A percentile compares a stretch with the other conserved stretches of the same genome.
These are phyloP conservation scores for Camelina hispida DNA, from an alignment of 345 rosid species.

Conservation along the genomic window DNA sequence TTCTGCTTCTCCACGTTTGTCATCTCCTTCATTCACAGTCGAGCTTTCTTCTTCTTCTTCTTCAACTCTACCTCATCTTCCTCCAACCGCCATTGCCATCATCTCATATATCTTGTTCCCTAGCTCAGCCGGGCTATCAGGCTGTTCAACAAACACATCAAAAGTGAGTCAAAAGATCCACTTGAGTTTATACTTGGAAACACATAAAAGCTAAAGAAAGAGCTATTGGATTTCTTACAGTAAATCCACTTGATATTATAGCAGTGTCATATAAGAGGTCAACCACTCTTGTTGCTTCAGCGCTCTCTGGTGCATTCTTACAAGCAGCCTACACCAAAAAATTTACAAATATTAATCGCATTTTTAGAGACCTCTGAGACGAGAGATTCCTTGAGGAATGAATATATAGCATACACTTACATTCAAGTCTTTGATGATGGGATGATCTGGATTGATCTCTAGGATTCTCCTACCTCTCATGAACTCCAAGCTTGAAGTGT, in stretches of 20 bases:
- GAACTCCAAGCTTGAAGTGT: slow-evolving; percentile 94
- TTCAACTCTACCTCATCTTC: slow-evolving; percentile 93
- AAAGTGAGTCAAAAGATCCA: not conserved
- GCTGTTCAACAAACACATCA: slow-evolving; percentile 56
- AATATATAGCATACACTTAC: slow-evolving; percentile 49
- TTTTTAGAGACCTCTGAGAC: not conserved
- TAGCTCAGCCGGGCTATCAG: slow-evolving; percentile 93
- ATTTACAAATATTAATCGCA: not conserved
- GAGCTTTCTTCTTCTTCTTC: slow-evolving; percentile 48
- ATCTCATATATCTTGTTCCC: slow-evolving; percentile 97
- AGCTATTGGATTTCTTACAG: slow-evolving; percentile 55
- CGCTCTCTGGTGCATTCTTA: slow-evolving; percentile 83
- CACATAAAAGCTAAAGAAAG: not conserved
- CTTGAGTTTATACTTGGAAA: not conserved
- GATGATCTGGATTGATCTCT: slow-evolving; percentile 94
- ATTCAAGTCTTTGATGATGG: slow-evolving; percentile 83
- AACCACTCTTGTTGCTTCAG: slow-evolving; percentile 86
- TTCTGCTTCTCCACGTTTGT: slow-evolving; percentile 51
- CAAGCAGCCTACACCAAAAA: slow-evolving; percentile 79
- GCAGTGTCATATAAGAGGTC: slow-evolving; percentile 95
- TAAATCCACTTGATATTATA: slow-evolving; percentile 91
- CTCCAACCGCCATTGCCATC: slow-evolving; percentile 98
- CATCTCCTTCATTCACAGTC: slow-evolving; percentile 29
- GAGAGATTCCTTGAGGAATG: not conserved
- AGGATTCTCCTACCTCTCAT: slow-evolving; percentile 97